These are phyloP conservation scores for Aspergillus carlsbadensis DNA, from an alignment of 495 filamentous ascomycete species.

Conservation along the genomic window DNA sequence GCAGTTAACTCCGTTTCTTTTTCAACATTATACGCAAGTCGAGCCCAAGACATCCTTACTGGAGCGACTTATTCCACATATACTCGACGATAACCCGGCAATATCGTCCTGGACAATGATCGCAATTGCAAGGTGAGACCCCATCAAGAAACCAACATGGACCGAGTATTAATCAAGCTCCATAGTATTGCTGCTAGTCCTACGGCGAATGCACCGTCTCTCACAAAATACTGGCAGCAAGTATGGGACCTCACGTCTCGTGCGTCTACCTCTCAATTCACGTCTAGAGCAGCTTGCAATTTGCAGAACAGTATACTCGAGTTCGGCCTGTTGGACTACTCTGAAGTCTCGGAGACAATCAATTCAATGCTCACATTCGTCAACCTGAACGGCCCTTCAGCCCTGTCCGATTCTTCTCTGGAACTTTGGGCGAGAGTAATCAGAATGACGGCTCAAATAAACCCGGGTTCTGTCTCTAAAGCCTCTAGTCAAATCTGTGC, in stretches of 20 bases:
- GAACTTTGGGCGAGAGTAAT: conserved; percentile 66
- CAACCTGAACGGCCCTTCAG: conserved; percentile 76
- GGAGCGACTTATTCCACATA: conserved; percentile 46
- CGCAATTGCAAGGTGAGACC: conserved; percentile 55
- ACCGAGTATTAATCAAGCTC: not conserved
- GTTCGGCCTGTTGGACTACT: conserved; percentile 59
- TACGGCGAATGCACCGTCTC: conserved; percentile 22
- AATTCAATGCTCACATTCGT: conserved; percentile 69
- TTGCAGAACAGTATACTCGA: conserved; percentile 68
- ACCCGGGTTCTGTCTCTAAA: conserved; percentile 61
- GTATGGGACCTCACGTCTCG: conserved; percentile 74
- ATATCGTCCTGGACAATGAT: conserved; percentile 67
- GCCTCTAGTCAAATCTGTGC: conserved; percentile 68
- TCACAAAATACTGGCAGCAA: conserved; percentile 61
- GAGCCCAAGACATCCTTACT: conserved; percentile 46
- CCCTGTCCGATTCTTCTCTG: conserved; percentile 77
- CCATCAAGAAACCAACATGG: not conserved
- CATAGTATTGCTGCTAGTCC: conserved; percentile 33
- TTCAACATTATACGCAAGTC: conserved; percentile 36
- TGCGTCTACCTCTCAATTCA: conserved; percentile 64
- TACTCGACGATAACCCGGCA: conserved; percentile 55
- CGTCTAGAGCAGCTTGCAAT: conserved; percentile 78
- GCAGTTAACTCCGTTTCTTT: conserved; percentile 76
- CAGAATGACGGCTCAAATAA: conserved; percentile 50
- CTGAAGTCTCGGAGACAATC: conserved; percentile 59